A percentile compares a stretch with the other conserved stretches of the same genome.
These are phyloP conservation scores for Cercis canadensis DNA, from an alignment of 306 rosid genomes.

Conservation along the genomic window DNA sequence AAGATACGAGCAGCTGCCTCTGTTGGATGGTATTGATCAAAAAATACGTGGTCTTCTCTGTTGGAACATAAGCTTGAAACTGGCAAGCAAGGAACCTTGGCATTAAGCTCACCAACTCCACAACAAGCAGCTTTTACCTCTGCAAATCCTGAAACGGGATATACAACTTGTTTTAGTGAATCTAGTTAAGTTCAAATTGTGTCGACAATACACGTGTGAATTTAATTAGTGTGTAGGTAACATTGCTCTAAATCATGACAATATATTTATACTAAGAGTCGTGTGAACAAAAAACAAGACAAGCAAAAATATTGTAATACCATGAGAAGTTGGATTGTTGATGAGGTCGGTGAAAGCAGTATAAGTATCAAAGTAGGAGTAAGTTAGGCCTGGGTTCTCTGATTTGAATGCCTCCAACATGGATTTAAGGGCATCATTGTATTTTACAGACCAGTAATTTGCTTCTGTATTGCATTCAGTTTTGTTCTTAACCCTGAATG, in stretches of 20 bases:
- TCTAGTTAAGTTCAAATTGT: not conserved
- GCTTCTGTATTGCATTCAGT: conserved; percentile 56
- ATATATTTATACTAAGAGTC: no score
- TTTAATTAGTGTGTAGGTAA: no score
- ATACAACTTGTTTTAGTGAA: no score
- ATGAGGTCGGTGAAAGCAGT: conserved; percentile 46
- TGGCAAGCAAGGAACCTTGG: conserved; percentile 55
- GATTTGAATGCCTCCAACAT: conserved; percentile 45
- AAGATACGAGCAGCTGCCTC: conserved; percentile 55
- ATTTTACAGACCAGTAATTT: conserved; percentile 45
- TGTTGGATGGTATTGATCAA: conserved; percentile 83
- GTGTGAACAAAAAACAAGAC: no score
- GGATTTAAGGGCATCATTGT: conserved; percentile 32
- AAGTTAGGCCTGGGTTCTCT: conserved; percentile 46
- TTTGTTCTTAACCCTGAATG: conserved; percentile 48
- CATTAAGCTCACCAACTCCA: conserved; percentile 66
- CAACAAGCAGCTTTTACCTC: conserved; percentile 78
- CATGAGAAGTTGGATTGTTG: conserved; percentile 54
- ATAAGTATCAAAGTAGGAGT: conserved; percentile 70
- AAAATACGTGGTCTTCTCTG: conserved; percentile 67
- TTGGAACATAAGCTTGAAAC: conserved; percentile 57
- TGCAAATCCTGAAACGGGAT: conserved; percentile 26
- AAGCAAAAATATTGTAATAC: conserved; percentile 37
- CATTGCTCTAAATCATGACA: no score
- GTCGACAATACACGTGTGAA: not conserved